A percentile compares a stretch with the other conserved stretches of the same genome.
Conservation (phyloP, 768 basidiomycete species). For the Phallus indusiatus region DNA sequence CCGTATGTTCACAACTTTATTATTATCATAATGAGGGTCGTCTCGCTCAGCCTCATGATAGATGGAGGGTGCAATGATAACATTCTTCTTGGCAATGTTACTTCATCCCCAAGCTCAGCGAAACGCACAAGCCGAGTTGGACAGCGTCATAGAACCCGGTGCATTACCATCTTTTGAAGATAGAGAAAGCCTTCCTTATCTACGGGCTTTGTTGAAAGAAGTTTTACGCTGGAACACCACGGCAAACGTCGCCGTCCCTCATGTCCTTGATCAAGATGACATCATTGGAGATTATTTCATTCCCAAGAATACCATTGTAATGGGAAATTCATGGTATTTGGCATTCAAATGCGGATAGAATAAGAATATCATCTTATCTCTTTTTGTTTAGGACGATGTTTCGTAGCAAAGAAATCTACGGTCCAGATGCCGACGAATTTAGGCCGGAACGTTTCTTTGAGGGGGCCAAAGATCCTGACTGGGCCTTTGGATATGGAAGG, state of each 20-base stretch:
- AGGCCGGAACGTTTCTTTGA: conserved; percentile 7
- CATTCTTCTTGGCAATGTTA: conserved; percentile 10
- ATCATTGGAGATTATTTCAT: background rate
- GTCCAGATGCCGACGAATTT: conserved; percentile 6
- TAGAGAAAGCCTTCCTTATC: conserved; percentile 7
- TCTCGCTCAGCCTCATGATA: background rate
- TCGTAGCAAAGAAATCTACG: conserved; percentile 7
- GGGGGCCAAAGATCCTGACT: background rate
- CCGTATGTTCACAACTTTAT: background rate
- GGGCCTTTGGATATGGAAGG: conserved; percentile 3
- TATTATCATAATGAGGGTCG: background rate
- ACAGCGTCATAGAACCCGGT: conserved; percentile 3
- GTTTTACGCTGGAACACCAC: conserved; percentile 1
- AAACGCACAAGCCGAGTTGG: conserved; percentile 10
- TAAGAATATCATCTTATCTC: background rate
- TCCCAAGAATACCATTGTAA: background rate
- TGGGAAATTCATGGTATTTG: background rate
- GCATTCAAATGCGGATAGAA: no score
- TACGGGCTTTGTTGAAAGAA: conserved; percentile 6
- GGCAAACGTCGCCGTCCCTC: conserved; percentile 1
- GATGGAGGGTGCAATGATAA: background rate
- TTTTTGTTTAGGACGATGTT: conserved; percentile 5
- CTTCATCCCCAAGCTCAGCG: conserved; percentile 7
- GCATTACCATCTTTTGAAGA: conserved; percentile 8
- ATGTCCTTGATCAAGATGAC: conserved; percentile 7